Evolutionary conservation across 1,284 basidiomycete species (phyloP), one percentile per base, ranked within the genome.

Genomic region (Amylostereum areolatum): DNA sequence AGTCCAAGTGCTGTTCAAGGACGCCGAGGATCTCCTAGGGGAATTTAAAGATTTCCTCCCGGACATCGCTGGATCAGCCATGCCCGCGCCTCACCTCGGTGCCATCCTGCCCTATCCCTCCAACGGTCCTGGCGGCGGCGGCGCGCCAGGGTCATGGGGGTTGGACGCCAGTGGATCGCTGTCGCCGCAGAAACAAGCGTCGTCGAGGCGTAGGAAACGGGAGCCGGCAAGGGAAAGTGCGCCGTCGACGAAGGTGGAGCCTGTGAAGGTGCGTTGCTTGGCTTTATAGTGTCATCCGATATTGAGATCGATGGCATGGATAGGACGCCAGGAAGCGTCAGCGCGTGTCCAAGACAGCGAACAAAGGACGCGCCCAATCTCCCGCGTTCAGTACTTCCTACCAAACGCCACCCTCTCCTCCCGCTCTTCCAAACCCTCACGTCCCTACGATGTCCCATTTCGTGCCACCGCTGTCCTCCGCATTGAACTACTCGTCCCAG

Each of bases 31-130:
- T 59, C 79, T 99, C 41, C 74, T 99, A 49, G 83, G 85, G 41
- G 96, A 99, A 66, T 99, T 99, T 76, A 95, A 92, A 66, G 90
- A 92, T 61, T 99, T 99, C 68, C 70, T 99, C 3, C 96, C 96
- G 7, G 92, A 92, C 50, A 74, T 70, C 6, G 65, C 69, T 33
- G 73, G 69, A 3, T 65, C 67, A 11, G 63, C 66, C 7, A 52
- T 63, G 3, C 68, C 67, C 9, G 64, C 67, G 2, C 61, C 60
- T 4, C 71, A 69, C 4, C 61, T 69, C 34, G 55, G 65, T 4
- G 64, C 66, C 12, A 72, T 79, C 43, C 62, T 77, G 35, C 70
- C 75, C 29, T 73, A 75, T 52, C 76, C 67, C 53, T 59, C 63
- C 32, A 66, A 63, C 40, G 59, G 53, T 48, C 62, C 57, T 18